These are phyloP conservation scores for Calonectria pteridis DNA, from an alignment of 2,329 filamentous ascomycete genomes.

Conservation along the genomic window DNA sequence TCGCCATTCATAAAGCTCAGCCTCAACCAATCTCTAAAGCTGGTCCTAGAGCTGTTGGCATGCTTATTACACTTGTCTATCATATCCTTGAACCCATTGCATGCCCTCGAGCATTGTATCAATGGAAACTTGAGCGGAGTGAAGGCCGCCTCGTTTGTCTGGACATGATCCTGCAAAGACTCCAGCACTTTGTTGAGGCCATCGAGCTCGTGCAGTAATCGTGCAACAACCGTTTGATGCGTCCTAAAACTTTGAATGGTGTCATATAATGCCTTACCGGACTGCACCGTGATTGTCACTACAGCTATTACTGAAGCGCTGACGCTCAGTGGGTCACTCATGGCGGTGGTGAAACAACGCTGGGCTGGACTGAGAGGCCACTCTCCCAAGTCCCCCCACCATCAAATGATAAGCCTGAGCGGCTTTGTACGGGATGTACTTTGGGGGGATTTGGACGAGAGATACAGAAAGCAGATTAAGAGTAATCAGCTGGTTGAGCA, in stretches of 20 bases:
- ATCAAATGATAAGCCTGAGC: neutral
- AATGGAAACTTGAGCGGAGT: conserved; percentile 3
- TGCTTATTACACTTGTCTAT: conserved; percentile 4
- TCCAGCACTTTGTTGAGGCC: neutral
- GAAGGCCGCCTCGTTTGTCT: neutral
- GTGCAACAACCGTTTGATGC: neutral
- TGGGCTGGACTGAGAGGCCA: neutral
- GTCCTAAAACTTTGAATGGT: conserved; percentile 6
- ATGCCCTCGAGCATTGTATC: neutral
- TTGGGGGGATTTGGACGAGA: neutral
- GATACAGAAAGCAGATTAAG: neutral
- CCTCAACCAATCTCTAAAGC: conserved; percentile 18
- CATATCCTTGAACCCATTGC: conserved; percentile 1
- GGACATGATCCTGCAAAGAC: neutral
- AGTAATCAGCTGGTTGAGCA: neutral
- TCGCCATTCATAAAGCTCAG: conserved; percentile 19
- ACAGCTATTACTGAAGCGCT: neutral
- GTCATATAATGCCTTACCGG: neutral
- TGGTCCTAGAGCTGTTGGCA: neutral
- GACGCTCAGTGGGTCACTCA: neutral
- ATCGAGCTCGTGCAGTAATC: neutral
- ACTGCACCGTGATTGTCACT: conserved; percentile 1
- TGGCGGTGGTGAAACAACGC: neutral
- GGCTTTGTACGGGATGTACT: too few relatives aligned
- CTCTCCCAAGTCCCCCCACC: neutral